Conservation (phyloP, 768 basidiomycete genomes). For the Podaxis sp. region DNA sequence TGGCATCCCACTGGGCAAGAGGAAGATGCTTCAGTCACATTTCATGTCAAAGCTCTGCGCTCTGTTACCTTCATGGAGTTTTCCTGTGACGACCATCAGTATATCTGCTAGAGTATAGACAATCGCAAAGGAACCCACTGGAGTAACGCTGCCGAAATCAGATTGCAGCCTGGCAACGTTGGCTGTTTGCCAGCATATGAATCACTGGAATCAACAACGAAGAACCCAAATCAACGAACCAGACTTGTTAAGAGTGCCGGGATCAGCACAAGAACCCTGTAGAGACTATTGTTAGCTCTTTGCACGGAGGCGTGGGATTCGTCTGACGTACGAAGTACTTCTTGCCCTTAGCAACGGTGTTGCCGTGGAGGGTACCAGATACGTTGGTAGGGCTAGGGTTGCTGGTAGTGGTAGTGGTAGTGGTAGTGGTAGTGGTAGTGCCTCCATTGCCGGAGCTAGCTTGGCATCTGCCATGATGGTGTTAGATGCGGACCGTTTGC, state of each 20-base stretch:
- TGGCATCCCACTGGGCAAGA: constrained; percentile 35
- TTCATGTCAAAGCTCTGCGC: neutral
- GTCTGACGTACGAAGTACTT: constrained; percentile 30
- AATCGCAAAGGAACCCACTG: constrained; percentile 21
- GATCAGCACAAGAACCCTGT: constrained; percentile 27
- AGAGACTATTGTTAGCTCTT: neutral
- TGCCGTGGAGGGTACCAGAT: constrained; percentile 26
- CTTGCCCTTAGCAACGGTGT: constrained; percentile 32
- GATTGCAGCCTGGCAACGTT: constrained; percentile 34
- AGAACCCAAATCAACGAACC: constrained; percentile 17
- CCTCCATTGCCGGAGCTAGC: constrained; percentile 10
- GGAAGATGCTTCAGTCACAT: neutral
- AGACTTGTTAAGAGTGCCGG: constrained; percentile 31
- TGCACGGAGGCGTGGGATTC: neutral
- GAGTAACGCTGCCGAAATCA: constrained; percentile 43
- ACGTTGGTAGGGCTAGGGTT: neutral
- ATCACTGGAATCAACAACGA: neutral
- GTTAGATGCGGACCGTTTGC: neutral
- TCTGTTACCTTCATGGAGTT: constrained; percentile 41
- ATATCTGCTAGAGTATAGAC: neutral
- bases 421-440: constrained; percentile 14
- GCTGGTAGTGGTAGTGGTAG: constrained; percentile 8
- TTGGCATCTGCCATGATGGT: constrained; percentile 20
- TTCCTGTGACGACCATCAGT: constrained; percentile 24
- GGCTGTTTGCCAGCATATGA: constrained; percentile 17